phyloP scores from a whole-genome alignment of 1,139 yeast species.

The Yamadazyma membranifaciens region DNA sequence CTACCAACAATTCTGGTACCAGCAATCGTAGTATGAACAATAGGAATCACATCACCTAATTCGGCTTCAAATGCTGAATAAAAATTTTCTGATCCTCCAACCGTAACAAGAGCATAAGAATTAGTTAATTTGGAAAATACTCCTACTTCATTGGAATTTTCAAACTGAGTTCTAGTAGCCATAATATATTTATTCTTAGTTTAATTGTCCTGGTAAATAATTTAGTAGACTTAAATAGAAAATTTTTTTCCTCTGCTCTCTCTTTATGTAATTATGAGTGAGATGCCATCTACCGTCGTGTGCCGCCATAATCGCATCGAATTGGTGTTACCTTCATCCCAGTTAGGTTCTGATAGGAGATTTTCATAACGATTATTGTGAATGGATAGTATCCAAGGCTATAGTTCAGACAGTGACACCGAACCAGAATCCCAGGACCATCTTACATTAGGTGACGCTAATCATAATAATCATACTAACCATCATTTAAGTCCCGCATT shows the following conservation, averaged over 20 bases:
- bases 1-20: constrained; percentile 98
- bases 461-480: no score
- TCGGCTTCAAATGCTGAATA: constrained; percentile 98
- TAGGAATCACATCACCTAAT: constrained; percentile 93
- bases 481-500: background rate
- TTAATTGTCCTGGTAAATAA: background rate
- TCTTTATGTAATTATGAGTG: background rate
- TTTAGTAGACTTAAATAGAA: background rate
- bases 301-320: constrained; percentile 3
- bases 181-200: constrained; percentile 20
- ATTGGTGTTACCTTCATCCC: background rate
- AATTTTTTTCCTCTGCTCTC: background rate
- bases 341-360: no score
- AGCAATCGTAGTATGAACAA: constrained; percentile 95
- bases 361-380: background rate
- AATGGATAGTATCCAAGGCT: constrained; percentile 12
- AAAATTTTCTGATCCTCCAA: constrained; percentile 97
- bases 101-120: constrained; percentile 93
- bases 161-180: constrained; percentile 70
- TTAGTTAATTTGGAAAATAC: constrained; percentile 96
- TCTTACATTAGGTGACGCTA: background rate
- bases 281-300: constrained; percentile 4
- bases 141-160: constrained; percentile 97
- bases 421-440: constrained; percentile 5
- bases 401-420: constrained; percentile 10